Base-by-base conservation (phyloP, 306 rosid species). In the Pterocarpus macrocarpus region DNA sequence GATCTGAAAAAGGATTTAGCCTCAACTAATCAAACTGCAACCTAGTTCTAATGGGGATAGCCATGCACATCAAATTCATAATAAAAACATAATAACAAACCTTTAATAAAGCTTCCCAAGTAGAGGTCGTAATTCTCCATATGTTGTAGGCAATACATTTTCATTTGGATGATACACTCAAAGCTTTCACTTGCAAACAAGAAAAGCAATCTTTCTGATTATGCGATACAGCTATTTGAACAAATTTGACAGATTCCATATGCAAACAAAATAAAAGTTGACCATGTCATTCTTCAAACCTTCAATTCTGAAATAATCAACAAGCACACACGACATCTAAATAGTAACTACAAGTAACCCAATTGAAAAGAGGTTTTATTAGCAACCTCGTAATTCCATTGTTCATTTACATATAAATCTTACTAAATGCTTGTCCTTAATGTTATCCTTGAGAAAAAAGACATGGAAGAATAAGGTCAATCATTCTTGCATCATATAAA, bases 111-210 rank as follows among this genome's bases (percentile, higher is more conserved):
- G 90, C 88, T 92, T 96, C 80, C 98, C 98, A 80, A 96, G 99
- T 58, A 98, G 99, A 84, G 99, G 99, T 89, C 90, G 90, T 80
- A 96, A 84, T 80, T 92, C 94, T 83, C 99, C 98, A 81, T 93
- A 96, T 65, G 99, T 92, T 59, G 99, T 96, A 17, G 92, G 95
- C 85, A 96, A 81, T 35, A 87, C 71, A 65, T 90, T 93, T 84
- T 89, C 97, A 83, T 96, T 96, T 97, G 1, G 94, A 89, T 47
- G 91, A 81, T 83, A 96, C 90, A 70, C 82, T 85, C 87, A 87
- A 81, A 92, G 97, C 77, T 58, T 83, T 94, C 92, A 56, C 98
- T 98, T 96, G 91, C 75, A 80, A 56, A 87, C 30, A 73, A 79
- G 57, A 59, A 76, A 68, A 52, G 38, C 36, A 56, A 47, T 52